These are phyloP conservation scores for Anaeromyces robustus DNA, from an alignment of 192 early-diverging fungal genomes.

Conservation along the genomic window DNA sequence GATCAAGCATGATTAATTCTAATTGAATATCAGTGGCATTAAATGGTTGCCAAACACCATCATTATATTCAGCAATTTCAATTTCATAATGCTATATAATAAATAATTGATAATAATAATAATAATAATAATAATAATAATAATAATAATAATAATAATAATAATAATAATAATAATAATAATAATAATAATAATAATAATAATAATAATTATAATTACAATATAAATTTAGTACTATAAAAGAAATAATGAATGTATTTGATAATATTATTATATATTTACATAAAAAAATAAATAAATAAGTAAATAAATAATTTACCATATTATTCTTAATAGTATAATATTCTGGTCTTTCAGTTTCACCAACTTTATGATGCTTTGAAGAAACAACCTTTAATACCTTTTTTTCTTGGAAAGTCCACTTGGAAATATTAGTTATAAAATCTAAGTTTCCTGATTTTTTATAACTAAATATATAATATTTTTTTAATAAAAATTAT, in stretches of 20 bases:
- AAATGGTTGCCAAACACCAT: slow-evolving; percentile 73
- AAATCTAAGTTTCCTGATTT: slow-evolving; percentile 56
- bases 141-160: background rate
- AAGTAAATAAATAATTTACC: slow-evolving; percentile 18
- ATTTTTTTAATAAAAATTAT: background rate
- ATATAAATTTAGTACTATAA: too few relatives aligned
- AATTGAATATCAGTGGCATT: slow-evolving; percentile 68
- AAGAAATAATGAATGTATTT: too few relatives aligned
- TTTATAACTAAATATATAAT: background rate
- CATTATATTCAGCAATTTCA: slow-evolving; percentile 60
- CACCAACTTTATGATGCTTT: slow-evolving; percentile 48
- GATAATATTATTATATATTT: too few relatives aligned
- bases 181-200: too few relatives aligned
- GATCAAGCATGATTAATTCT: slow-evolving; percentile 93
- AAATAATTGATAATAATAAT: slow-evolving; percentile 2
- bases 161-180: too few relatives aligned
- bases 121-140: slow-evolving; percentile 3
- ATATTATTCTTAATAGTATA: slow-evolving; percentile 91
- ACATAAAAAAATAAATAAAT: background rate
- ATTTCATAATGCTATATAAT: slow-evolving; percentile 54
- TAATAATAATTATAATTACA: too few relatives aligned
- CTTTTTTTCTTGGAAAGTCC: slow-evolving; percentile 84
- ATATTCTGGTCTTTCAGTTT: slow-evolving; percentile 45
- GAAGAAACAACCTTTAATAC: slow-evolving; percentile 57
- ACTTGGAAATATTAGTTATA: slow-evolving; percentile 55